Percentiles rank a stretch among this genome's conserved stretches.
phyloP scores from a whole-genome alignment of 768 basidiomycete genomes.

The Mycena amicta region DNA sequence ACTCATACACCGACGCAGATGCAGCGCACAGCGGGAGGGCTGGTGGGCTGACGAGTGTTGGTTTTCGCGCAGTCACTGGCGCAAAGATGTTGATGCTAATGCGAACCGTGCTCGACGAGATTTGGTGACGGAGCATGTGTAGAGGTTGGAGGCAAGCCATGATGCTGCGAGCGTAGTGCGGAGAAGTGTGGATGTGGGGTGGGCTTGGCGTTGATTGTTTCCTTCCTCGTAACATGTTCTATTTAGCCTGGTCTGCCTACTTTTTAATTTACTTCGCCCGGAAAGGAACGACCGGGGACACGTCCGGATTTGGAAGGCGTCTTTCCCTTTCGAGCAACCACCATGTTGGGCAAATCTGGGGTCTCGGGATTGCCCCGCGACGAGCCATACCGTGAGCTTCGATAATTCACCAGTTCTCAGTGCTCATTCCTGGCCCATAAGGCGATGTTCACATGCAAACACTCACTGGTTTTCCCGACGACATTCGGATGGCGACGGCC shows the following conservation, averaged over 20 bases:
- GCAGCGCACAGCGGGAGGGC: neutral
- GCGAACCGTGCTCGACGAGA: neutral
- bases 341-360: constrained; percentile 31
- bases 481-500: constrained; percentile 49
- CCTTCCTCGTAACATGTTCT: too few relatives aligned
- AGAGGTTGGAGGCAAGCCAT: neutral
- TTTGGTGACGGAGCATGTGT: neutral
- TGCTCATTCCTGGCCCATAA: too few relatives aligned
- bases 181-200: neutral
- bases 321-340: neutral
- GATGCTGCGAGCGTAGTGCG: neutral
- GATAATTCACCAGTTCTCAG: too few relatives aligned
- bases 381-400: too few relatives aligned
- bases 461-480: constrained; percentile 50
- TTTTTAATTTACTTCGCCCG: too few relatives aligned
- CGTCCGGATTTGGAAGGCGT: neutral
- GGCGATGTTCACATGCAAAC: constrained; percentile 75
- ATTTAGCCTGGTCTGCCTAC: too few relatives aligned
- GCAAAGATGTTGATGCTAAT: neutral
- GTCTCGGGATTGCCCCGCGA: constrained; percentile 33
- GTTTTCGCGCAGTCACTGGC: neutral
- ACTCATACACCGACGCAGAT: neutral
- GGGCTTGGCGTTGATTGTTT: too few relatives aligned
- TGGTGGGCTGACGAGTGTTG: neutral
- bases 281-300: neutral